Evolutionary conservation across 2,329 filamentous ascomycete species (phyloP).

Genomic region (Dactylellina drechsleri): DNA sequence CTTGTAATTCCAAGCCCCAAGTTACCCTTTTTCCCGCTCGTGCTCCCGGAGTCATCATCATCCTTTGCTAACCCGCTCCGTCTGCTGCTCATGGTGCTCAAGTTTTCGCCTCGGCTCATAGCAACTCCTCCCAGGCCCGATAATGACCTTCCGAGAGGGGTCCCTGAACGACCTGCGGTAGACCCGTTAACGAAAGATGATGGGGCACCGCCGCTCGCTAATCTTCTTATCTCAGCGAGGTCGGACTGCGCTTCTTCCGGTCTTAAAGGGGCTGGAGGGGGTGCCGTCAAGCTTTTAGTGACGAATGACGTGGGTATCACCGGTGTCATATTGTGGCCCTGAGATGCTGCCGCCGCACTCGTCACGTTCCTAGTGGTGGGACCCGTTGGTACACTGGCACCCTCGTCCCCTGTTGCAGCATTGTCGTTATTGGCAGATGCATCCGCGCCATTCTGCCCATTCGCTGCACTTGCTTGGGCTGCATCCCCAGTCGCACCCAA

Average conservation of each 20-base stretch:
- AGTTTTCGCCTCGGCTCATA: slow-evolving; percentile 44
- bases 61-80: slow-evolving; percentile 35
- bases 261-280: slow-evolving; percentile 33
- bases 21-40: slow-evolving; percentile 41
- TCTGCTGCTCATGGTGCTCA: slow-evolving; percentile 50
- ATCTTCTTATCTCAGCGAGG: slow-evolving; percentile 34
- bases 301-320: slow-evolving; percentile 46
- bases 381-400: slow-evolving; percentile 20
- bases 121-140: slow-evolving; percentile 35
- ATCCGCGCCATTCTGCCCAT: slow-evolving; percentile 35
- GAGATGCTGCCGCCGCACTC: slow-evolving; percentile 38
- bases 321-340: slow-evolving; percentile 47
- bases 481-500: slow-evolving; percentile 8
- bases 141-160: slow-evolving; percentile 34
- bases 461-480: slow-evolving; percentile 16
- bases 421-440: slow-evolving; percentile 25
- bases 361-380: slow-evolving; percentile 44
- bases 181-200: slow-evolving; percentile 20
- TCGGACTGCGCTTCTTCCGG: slow-evolving; percentile 38
- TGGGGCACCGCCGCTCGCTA: slow-evolving; percentile 30
- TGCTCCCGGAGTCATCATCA: slow-evolving; percentile 46
- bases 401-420: slow-evolving; percentile 29
- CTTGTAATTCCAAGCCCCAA: slow-evolving; percentile 51
- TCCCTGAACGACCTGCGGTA: slow-evolving; percentile 29
- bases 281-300: slow-evolving; percentile 49